These are phyloP conservation scores for Wickerhamiella alocasiicola DNA, from an alignment of 805 yeast species.

Conservation along the genomic window DNA sequence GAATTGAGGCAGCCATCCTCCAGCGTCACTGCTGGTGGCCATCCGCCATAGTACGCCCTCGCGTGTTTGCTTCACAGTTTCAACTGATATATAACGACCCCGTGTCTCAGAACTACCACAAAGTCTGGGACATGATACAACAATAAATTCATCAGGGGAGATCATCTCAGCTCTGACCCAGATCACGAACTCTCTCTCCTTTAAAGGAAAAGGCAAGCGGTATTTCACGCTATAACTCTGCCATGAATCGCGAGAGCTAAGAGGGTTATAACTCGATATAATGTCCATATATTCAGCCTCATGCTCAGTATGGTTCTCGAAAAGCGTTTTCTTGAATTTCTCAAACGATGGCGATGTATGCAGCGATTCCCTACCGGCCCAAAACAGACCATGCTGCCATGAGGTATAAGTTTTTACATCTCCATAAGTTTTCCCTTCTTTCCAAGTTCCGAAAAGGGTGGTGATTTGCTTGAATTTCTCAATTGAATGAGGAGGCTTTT, in stretches of 20 bases:
- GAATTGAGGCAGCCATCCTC: slow-evolving; percentile 30
- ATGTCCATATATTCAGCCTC: slow-evolving; percentile 30
- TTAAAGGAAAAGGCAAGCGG: slow-evolving; percentile 27
- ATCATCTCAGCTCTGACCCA: slow-evolving; percentile 27
- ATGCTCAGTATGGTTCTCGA: slow-evolving; percentile 29
- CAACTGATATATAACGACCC: slow-evolving; percentile 29
- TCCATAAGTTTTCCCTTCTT: slow-evolving; percentile 1
- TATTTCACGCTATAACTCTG: slow-evolving; percentile 23
- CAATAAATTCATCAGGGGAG: slow-evolving; percentile 25
- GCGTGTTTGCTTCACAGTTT: slow-evolving; percentile 21
- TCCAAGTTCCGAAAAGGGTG: slow-evolving; percentile 1
- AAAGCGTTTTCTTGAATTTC: slow-evolving; percentile 22
- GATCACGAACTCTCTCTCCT: slow-evolving; percentile 27
- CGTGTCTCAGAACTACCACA: slow-evolving; percentile 17
- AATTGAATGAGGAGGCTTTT: too few species aligned
- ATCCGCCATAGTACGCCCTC: slow-evolving; percentile 28
- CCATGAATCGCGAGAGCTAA: slow-evolving; percentile 21
- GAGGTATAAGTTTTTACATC: slow-evolving; percentile 20
- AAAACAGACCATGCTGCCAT: slow-evolving; percentile 23
- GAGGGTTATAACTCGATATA: slow-evolving; percentile 21
- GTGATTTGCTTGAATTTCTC: too few species aligned
- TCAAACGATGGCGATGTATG: slow-evolving; percentile 26
- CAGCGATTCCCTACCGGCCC: slow-evolving; percentile 29
- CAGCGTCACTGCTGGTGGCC: slow-evolving; percentile 32
- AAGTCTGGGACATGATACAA: slow-evolving; percentile 28